phyloP scores from a whole-genome alignment of 2,329 filamentous ascomycete genomes.

The Xylariaceae sp. region DNA sequence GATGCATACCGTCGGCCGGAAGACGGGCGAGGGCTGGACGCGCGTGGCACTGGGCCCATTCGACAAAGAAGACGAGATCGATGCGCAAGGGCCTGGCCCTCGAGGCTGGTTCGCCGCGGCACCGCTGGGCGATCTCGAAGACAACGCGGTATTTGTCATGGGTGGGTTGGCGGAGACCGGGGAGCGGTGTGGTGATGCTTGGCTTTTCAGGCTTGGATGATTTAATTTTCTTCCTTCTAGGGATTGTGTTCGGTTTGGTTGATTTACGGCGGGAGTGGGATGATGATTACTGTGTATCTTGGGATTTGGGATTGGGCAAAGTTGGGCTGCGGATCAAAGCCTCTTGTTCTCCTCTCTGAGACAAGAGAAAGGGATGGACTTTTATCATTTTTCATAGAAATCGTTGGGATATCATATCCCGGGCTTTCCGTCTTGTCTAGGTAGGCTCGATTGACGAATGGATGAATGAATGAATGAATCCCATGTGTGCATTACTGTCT shows the following conservation, averaged over 20 bases:
- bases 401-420: too few relatives aligned
- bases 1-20: conserved; percentile 45
- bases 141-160: conserved; percentile 54
- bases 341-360: too few relatives aligned
- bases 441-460: not conserved
- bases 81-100: conserved; percentile 43
- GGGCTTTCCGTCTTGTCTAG: too few relatives aligned
- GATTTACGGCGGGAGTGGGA: too few relatives aligned
- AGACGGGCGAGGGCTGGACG: conserved; percentile 55
- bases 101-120: conserved; percentile 55
- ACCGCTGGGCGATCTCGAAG: conserved; percentile 53
- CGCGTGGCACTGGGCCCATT: conserved; percentile 42
- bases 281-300: too few relatives aligned
- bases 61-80: conserved; percentile 46
- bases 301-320: too few relatives aligned
- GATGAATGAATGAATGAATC: not conserved
- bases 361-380: too few relatives aligned
- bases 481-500: not conserved
- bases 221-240: conserved; percentile 3
- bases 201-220: conserved; percentile 53
- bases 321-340: too few relatives aligned
- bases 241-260: not conserved
- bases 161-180: conserved; percentile 52
- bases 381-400: too few relatives aligned
- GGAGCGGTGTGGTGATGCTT: conserved; percentile 53